Conservation (phyloP, 805 yeast genomes). For the Candida odintsovae region DNA sequence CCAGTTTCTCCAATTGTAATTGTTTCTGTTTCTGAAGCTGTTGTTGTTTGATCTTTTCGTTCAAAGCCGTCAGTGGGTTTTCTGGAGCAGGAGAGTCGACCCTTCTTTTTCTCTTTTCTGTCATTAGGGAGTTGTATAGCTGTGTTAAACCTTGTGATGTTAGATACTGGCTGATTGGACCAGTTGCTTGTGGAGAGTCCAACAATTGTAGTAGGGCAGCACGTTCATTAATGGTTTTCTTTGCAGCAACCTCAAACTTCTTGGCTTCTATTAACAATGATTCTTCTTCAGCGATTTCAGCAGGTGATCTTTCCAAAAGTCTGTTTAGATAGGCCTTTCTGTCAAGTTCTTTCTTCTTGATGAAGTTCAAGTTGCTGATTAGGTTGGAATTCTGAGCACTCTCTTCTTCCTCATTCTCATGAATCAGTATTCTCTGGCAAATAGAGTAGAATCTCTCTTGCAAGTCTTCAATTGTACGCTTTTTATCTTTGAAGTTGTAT, state of each 20-base stretch:
- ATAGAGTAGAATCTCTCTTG: constrained; percentile 76
- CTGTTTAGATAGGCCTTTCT: constrained; percentile 78
- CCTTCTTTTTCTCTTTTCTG: constrained; percentile 54
- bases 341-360: constrained; percentile 65
- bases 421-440: constrained; percentile 47
- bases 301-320: constrained; percentile 78
- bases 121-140: constrained; percentile 72
- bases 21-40: constrained; percentile 22
- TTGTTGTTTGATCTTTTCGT: constrained; percentile 28
- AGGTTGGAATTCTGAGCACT: constrained; percentile 40
- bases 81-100: constrained; percentile 34
- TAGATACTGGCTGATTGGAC: constrained; percentile 66
- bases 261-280: constrained; percentile 89
- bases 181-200: constrained; percentile 81
- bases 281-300: constrained; percentile 97
- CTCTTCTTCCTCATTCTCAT: constrained; percentile 32
- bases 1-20: constrained; percentile 18
- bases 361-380: constrained; percentile 60
- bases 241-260: constrained; percentile 86
- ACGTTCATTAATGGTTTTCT: constrained; percentile 79
- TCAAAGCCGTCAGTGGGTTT: constrained; percentile 38
- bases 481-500: constrained; percentile 28
- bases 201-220: constrained; percentile 69
- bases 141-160: constrained; percentile 88
- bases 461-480: constrained; percentile 67